Conservation (phyloP, 2,329 filamentous ascomycete species). For the Apiospora arundinis region DNA sequence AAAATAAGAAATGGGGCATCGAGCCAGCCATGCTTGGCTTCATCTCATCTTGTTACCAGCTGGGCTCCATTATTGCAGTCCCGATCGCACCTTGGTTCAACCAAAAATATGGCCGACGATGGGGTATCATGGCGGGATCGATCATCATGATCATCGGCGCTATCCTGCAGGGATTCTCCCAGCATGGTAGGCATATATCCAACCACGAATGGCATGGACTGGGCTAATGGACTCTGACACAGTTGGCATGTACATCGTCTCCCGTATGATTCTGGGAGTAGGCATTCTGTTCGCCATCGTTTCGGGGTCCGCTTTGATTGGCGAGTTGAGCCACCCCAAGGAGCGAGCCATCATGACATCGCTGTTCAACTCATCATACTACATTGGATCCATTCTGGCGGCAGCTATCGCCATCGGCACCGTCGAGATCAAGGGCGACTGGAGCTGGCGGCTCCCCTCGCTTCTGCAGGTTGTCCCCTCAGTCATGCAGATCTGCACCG, state of each 20-base stretch:
- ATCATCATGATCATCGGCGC: constrained; percentile 60
- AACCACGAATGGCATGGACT: not conserved
- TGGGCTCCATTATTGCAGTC: constrained; percentile 64
- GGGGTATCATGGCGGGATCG: constrained; percentile 61
- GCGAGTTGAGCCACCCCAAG: constrained; percentile 65
- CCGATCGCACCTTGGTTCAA: constrained; percentile 64
- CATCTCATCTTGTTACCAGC: constrained; percentile 64
- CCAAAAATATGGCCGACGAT: constrained; percentile 60
- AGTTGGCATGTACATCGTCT: constrained; percentile 62
- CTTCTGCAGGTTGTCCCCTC: constrained; percentile 54
- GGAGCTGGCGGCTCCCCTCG: constrained; percentile 53
- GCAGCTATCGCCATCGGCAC: constrained; percentile 59
- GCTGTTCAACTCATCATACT: constrained; percentile 65
- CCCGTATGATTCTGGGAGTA: constrained; percentile 65
- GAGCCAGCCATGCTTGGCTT: constrained; percentile 56
- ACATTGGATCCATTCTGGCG: constrained; percentile 57
- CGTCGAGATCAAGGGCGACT: constrained; percentile 44
- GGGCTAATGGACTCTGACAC: not conserved
- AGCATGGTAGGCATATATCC: constrained; percentile 45
- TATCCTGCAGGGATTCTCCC: constrained; percentile 59
- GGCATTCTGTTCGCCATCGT: constrained; percentile 67
- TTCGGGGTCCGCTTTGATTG: constrained; percentile 63
- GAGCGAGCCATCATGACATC: constrained; percentile 65
- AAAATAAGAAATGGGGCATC: constrained; percentile 32
- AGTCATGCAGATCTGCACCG: constrained; percentile 46